Percentiles rank a stretch among this genome's conserved stretches.
These are phyloP conservation scores for Pythium phragmitis DNA, from an alignment of 352 stramenopile genomes.

Conservation along the genomic window DNA sequence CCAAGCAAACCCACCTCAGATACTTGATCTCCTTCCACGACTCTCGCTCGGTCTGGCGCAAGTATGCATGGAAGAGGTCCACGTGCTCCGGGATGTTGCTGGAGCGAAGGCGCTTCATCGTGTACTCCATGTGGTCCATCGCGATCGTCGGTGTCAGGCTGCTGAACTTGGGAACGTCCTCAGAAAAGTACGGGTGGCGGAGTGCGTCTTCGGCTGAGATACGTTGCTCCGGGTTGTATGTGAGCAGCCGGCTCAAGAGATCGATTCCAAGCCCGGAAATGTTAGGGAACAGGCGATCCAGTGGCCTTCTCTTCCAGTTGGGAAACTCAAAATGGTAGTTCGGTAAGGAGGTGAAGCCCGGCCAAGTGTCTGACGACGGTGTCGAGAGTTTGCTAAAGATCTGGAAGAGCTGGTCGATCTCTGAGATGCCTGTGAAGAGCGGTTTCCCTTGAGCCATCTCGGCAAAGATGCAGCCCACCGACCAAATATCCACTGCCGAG, in stretches of 20 bases:
- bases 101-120: slow-evolving; percentile 43
- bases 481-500: slow-evolving; percentile 92
- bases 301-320: slow-evolving; percentile 69
- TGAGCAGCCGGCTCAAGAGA: slow-evolving; percentile 70
- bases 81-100: slow-evolving; percentile 70
- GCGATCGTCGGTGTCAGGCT: slow-evolving; percentile 62
- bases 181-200: slow-evolving; percentile 79
- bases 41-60: slow-evolving; percentile 74
- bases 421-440: slow-evolving; percentile 77
- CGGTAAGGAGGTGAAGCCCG: slow-evolving; percentile 95
- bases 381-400: slow-evolving; percentile 95
- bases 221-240: slow-evolving; percentile 81
- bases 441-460: slow-evolving; percentile 92
- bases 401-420: slow-evolving; percentile 87
- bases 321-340: slow-evolving; percentile 95
- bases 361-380: slow-evolving; percentile 95
- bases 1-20: slow-evolving; percentile 48
- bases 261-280: slow-evolving; percentile 74
- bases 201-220: slow-evolving; percentile 83
- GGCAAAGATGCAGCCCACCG: slow-evolving; percentile 96
- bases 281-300: slow-evolving; percentile 68
- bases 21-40: slow-evolving; percentile 89
- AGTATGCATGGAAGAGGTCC: slow-evolving; percentile 73
- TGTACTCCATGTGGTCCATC: slow-evolving; percentile 80
- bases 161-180: slow-evolving; percentile 39